Evolutionary conservation across 106 monocot species (phyloP), one percentile per base, ranked within the genome.

Genomic region (Dendrobium officinale): DNA sequence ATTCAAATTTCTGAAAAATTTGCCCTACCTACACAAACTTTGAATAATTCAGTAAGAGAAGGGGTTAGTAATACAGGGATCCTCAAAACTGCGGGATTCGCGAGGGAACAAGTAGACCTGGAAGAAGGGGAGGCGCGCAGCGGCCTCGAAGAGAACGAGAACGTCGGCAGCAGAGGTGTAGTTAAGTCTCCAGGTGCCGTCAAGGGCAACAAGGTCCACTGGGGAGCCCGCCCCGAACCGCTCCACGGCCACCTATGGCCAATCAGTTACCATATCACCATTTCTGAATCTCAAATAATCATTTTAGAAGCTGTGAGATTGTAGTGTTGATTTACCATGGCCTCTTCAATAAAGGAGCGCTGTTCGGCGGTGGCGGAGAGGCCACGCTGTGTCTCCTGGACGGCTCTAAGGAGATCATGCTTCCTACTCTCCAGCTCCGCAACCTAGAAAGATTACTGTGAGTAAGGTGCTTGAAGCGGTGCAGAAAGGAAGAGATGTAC

Each of bases 1-100:
- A 99, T 55, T 99, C 92, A 79, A 99, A 99, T 75, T 95, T 99
- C 88, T 95, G 98, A 77, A 91, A 99, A 26, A 99, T 84, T 79
- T 99, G 95, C 54, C 98, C 98, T 15, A 99, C 94, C 98, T 95
- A 59, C 77, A 82, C 0, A 55, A 54, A 31, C 40, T 18, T 45
- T 42, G 5, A 55, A 51, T 51, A 3, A 51, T 51, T 51, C 1
- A 51, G 13, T 13, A 7, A 48, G 11, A 48, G 13, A 66, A 40
- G 43, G 5, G 42, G 7, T 6, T 3, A 68, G 2, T 17, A 59
- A 37, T 56, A 22, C 18, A 77, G 42, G 11, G 20, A 78, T 5
- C 41, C 7, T 43, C 43, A n/a, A 9, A 74, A 42, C 20, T 18
- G 18, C 20, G 7, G 74, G 43, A 20, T 42, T 37, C 6, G 74